These are phyloP conservation scores for Melaleuca alternifolia DNA, from an alignment of 345 rosid species.

Conservation along the genomic window DNA sequence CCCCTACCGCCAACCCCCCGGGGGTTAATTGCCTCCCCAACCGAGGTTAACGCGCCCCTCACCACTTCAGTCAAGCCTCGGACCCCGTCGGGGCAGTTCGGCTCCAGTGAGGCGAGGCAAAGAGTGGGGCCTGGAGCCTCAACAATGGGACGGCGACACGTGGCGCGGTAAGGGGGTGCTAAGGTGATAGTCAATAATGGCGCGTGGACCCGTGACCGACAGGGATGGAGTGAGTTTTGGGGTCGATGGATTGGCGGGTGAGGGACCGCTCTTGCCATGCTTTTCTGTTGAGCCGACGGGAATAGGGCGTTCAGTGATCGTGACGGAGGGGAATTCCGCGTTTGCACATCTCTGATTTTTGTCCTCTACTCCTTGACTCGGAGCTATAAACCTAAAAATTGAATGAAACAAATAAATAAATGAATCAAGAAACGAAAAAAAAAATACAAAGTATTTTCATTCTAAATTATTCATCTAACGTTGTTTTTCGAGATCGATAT, in stretches of 20 bases:
- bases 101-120: not conserved
- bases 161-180: not conserved
- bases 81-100: not conserved
- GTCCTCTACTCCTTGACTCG: not conserved
- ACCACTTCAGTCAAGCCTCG: too few relatives aligned
- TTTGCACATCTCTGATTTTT: not conserved
- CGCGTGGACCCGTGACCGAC: not conserved
- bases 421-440: not conserved
- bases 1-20: too few relatives aligned
- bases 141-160: not conserved
- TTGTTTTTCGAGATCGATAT: accelerated
- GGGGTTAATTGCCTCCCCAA: not conserved
- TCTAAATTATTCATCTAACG: too few relatives aligned
- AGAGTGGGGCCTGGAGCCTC: not conserved
- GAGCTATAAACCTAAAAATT: not conserved
- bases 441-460: too few relatives aligned
- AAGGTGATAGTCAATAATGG: not conserved
- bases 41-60: not conserved
- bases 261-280: not conserved
- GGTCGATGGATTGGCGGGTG: not conserved
- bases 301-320: not conserved
- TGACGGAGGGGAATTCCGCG: not conserved
- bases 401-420: not conserved
- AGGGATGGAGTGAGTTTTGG: not conserved
- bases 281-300: not conserved